Percentiles rank a stretch among this genome's conserved stretches.
These are phyloP conservation scores for Aegle marmelos DNA, from an alignment of 345 rosid genomes.

Conservation along the genomic window DNA sequence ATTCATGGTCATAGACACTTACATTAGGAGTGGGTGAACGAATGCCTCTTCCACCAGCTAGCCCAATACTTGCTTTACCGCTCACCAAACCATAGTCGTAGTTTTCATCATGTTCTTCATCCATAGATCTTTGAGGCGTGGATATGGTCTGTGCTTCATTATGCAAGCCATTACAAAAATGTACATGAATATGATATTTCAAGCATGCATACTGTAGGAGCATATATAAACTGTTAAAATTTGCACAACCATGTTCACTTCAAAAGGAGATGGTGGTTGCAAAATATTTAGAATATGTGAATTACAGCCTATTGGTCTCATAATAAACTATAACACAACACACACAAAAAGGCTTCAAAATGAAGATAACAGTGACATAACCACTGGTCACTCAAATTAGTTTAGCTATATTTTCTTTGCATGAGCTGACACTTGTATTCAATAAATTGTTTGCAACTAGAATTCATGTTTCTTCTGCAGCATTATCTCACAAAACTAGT, in stretches of 20 bases:
- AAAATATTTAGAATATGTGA: not conserved
- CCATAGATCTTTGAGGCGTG: constrained; percentile 28
- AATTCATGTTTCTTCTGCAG: not conserved
- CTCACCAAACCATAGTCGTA: constrained; percentile 21
- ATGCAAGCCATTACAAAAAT: not conserved
- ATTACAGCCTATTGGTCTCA: not conserved
- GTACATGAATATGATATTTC: not conserved
- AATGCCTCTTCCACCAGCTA: constrained; percentile 37
- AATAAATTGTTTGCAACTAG: not conserved
- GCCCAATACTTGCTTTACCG: constrained; percentile 39
- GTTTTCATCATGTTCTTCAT: constrained; percentile 39
- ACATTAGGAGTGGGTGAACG: constrained; percentile 42
- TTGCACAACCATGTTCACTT: not conserved
- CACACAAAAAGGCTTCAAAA: no score
- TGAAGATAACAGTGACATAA: no score
- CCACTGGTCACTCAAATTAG: no score
- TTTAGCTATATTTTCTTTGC: no score
- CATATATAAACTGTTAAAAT: not conserved
- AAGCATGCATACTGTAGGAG: not conserved
- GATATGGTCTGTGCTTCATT: constrained; percentile 28
- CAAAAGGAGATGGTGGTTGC: not conserved
- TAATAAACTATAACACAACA: not conserved
- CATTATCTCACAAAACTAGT: not conserved
- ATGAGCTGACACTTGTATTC: no score
- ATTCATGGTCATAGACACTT: constrained; percentile 1